A percentile compares a stretch with the other conserved stretches of the same genome.
Evolutionary conservation across 169 alveolate genomes (phyloP).

Genomic region (Cyclospora cayetanensis): DNA sequence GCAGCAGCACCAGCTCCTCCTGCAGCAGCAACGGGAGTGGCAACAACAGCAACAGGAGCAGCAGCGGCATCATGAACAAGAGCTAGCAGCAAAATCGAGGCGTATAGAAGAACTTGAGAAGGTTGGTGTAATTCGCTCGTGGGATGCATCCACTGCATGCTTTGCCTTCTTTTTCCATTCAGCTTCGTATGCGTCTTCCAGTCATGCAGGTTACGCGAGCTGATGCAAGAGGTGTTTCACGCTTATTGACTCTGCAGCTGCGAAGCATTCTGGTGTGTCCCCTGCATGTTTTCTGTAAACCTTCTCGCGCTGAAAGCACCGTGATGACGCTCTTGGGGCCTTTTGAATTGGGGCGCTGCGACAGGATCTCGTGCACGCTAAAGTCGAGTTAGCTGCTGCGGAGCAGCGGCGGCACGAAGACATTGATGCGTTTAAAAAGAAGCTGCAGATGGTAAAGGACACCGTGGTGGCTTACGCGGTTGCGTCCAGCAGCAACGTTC

Average conservation of each 20-base stretch:
- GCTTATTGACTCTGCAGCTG: no score
- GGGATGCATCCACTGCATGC: neutral
- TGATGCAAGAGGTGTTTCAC: no score
- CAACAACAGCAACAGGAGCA: conserved; percentile 56
- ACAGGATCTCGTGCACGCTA: conserved; percentile 65
- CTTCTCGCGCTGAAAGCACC: no score
- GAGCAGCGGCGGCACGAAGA: conserved; percentile 70
- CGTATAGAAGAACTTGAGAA: conserved; percentile 36
- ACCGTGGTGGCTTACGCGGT: conserved; percentile 70
- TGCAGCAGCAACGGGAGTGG: conserved; percentile 57
- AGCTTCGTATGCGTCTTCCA: no score
- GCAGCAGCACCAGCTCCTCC: conserved; percentile 59
- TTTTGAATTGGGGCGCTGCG: no score
- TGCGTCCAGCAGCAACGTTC: conserved; percentile 41
- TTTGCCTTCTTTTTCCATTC: neutral
- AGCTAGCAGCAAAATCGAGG: conserved; percentile 41
- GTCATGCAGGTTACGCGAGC: no score
- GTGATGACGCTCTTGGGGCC: no score
- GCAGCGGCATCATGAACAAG: conserved; percentile 24
- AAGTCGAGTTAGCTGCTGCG: conserved; percentile 66
- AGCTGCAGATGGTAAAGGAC: conserved; percentile 61
- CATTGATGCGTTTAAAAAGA: conserved; percentile 61
- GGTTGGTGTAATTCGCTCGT: neutral
- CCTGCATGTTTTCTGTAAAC: no score
- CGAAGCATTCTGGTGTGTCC: no score